Conservation (phyloP, 2,329 filamentous ascomycete species). For the Nothopassalora personata region DNA sequence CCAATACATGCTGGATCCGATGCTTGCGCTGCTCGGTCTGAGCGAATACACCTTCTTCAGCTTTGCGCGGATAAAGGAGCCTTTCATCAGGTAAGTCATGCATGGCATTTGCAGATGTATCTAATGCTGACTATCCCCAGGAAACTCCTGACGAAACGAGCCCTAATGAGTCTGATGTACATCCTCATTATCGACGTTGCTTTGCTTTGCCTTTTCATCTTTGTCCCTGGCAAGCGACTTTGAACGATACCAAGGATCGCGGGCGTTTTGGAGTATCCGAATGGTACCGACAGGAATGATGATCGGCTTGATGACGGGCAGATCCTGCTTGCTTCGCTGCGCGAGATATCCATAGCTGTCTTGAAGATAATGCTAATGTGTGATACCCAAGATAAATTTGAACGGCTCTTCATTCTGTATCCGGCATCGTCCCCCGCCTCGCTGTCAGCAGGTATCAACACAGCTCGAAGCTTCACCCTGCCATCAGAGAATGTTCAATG, state of each 20-base stretch:
- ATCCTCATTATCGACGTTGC: slow-evolving; percentile 72
- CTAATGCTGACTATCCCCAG: slow-evolving; percentile 33
- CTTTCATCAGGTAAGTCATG: slow-evolving; percentile 60
- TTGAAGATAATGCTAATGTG: slow-evolving; percentile 2
- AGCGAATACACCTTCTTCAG: slow-evolving; percentile 97
- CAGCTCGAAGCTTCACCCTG: too few species aligned
- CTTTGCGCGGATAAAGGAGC: slow-evolving; percentile 81
- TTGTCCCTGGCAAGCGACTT: slow-evolving; percentile 83
- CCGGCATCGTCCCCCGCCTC: background rate
- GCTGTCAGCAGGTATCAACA: too few species aligned
- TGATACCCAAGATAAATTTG: background rate
- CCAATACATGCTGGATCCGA: slow-evolving; percentile 90
- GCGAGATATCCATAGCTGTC: slow-evolving; percentile 1
- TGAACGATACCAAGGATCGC: slow-evolving; percentile 35
- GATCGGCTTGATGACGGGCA: background rate
- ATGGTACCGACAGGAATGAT: slow-evolving; percentile 2
- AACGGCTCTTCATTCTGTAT: background rate
- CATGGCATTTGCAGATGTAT: background rate
- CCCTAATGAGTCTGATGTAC: slow-evolving; percentile 71
- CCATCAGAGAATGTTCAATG: background rate
- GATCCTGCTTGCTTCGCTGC: background rate
- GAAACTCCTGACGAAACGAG: slow-evolving; percentile 75
- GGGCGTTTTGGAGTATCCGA: slow-evolving; percentile 1
- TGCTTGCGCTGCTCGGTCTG: slow-evolving; percentile 80
- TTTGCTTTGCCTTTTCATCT: slow-evolving; percentile 85